Evolutionary conservation across 768 basidiomycete genomes (phyloP).

Genomic region (Phaffia australis): DNA sequence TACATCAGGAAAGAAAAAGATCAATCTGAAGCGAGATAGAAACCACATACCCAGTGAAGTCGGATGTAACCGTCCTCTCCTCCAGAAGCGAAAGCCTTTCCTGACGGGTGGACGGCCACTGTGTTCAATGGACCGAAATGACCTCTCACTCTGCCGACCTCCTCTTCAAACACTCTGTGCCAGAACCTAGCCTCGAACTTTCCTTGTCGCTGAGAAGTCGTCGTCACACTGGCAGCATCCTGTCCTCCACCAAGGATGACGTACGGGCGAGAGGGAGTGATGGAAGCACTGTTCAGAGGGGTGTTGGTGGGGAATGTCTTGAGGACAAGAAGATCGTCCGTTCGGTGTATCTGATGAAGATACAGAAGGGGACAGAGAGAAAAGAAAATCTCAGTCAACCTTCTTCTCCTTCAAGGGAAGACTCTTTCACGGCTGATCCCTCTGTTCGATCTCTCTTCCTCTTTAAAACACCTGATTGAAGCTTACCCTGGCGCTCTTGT

Average conservation of each 20-base stretch:
- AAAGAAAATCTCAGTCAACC: background rate
- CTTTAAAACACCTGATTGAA: background rate
- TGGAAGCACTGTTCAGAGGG: constrained; percentile 83
- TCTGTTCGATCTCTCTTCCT: background rate
- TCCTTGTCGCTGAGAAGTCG: constrained; percentile 82
- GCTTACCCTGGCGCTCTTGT: constrained; percentile 84
- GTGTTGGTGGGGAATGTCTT: constrained; percentile 91
- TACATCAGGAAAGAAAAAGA: constrained; percentile 18
- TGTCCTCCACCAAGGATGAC: constrained; percentile 93
- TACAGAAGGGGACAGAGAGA: background rate
- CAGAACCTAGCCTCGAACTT: constrained; percentile 98
- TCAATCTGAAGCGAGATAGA: background rate
- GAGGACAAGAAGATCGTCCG: constrained; percentile 74
- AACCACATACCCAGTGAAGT: constrained; percentile 36
- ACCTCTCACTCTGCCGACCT: constrained; percentile 91
- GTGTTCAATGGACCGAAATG: constrained; percentile 61
- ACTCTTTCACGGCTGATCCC: background rate
- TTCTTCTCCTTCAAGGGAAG: background rate
- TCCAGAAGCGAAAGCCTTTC: constrained; percentile 81
- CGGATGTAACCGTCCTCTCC: constrained; percentile 80
- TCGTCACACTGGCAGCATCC: constrained; percentile 95
- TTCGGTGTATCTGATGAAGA: constrained; percentile 63
- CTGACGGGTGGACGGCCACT: constrained; percentile 81
- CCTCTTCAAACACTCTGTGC: constrained; percentile 94
- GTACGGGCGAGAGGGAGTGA: constrained; percentile 74